Conservation (phyloP, 208 protist genomes). For the Leishmania tarentolae region DNA sequence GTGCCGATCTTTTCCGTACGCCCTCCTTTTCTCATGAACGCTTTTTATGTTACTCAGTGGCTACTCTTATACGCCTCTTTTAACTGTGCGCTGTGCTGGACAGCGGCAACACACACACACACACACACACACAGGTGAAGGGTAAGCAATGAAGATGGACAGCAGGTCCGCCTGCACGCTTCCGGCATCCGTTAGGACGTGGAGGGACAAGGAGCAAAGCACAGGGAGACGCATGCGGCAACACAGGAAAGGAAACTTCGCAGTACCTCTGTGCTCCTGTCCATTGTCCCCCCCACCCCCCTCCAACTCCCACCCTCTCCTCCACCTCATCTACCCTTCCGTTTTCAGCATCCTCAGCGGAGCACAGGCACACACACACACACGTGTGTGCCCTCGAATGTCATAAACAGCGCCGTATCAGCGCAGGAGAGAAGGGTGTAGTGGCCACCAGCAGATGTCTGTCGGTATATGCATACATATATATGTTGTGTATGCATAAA, state of each 20-base stretch:
- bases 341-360: background rate
- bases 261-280: background rate
- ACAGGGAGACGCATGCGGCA: background rate
- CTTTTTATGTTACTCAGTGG: background rate
- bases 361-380: background rate
- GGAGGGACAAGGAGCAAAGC: background rate
- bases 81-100: background rate
- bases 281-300: too few relatives aligned
- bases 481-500: background rate
- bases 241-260: background rate
- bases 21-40: background rate
- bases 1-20: background rate
- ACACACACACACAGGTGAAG: background rate
- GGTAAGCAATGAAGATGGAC: background rate
- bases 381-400: too few relatives aligned
- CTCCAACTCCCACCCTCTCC: background rate
- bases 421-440: background rate
- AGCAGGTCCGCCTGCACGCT: background rate
- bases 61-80: conserved; percentile 5
- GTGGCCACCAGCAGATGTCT: background rate
- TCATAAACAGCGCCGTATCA: background rate
- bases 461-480: background rate
- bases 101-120: background rate
- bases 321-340: background rate
- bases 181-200: background rate